These are phyloP conservation scores for Cladorrhinum samala DNA, from an alignment of 495 filamentous ascomycete species.

Conservation along the genomic window DNA sequence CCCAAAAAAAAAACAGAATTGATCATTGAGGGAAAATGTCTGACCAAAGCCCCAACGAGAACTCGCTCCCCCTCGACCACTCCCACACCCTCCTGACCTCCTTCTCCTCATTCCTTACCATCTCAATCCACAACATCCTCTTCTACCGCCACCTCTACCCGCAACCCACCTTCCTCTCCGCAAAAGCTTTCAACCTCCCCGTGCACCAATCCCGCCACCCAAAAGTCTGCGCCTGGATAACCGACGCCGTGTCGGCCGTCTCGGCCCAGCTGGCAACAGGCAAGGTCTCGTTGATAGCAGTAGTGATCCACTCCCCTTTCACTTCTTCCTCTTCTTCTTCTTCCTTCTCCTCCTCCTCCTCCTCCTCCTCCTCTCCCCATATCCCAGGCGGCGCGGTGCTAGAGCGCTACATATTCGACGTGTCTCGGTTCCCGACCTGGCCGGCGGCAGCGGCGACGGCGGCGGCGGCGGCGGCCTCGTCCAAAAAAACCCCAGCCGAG, in stretches of 20 bases:
- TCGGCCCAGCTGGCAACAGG: constrained; percentile 55
- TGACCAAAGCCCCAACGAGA: neutral
- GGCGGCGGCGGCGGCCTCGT: neutral
- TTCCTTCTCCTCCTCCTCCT: neutral
- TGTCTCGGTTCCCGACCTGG: constrained; percentile 66
- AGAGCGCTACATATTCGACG: constrained; percentile 85
- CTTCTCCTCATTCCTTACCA: constrained; percentile 74
- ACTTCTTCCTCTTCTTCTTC: neutral
- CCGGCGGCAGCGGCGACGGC: constrained; percentile 23
- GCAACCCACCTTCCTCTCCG: constrained; percentile 66
- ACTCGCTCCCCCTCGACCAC: constrained; percentile 18
- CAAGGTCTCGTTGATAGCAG: constrained; percentile 61
- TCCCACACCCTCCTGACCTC: constrained; percentile 46
- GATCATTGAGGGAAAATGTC: no score
- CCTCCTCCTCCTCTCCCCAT: neutral
- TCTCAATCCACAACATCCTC: constrained; percentile 89
- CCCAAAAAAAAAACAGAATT: neutral
- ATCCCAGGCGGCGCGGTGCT: constrained; percentile 39
- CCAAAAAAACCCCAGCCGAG: constrained; percentile 12
- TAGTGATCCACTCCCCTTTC: constrained; percentile 63
- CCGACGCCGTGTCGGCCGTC: constrained; percentile 71
- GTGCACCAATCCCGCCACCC: constrained; percentile 88
- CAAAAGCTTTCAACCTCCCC: constrained; percentile 80
- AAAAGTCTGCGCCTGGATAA: constrained; percentile 85
- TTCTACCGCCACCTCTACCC: constrained; percentile 85